A percentile compares a stretch with the other conserved stretches of the same genome.
These are phyloP conservation scores for Aureobasidium melanogenum DNA, from an alignment of 2,329 filamentous ascomycete species.

Conservation along the genomic window DNA sequence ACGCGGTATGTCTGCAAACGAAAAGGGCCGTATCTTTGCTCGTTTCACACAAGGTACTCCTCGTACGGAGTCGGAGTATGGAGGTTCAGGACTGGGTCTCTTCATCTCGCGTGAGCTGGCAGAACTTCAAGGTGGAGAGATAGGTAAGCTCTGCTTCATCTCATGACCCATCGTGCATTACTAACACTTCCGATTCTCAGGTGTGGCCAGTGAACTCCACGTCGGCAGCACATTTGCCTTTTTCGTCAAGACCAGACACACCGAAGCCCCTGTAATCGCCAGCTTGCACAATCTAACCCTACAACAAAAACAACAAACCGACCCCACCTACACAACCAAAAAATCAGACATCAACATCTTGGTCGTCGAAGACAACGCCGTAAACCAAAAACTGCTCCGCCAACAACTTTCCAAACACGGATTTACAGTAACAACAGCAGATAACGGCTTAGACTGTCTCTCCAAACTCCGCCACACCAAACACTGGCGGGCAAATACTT, in stretches of 20 bases:
- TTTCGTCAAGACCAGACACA: conserved; percentile 50
- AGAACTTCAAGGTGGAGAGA: conserved; percentile 61
- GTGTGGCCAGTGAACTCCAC: conserved; percentile 50
- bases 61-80: conserved; percentile 57
- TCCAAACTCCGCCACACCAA: conserved; percentile 23
- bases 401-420: conserved; percentile 30
- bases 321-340: neutral
- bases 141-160: conserved; percentile 30
- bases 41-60: conserved; percentile 61
- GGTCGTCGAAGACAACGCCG: conserved; percentile 31
- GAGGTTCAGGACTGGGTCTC: conserved; percentile 59
- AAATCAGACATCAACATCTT: conserved; percentile 1
- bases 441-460: conserved; percentile 30
- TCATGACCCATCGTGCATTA: neutral
- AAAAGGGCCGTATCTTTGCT: conserved; percentile 49
- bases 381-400: conserved; percentile 33
- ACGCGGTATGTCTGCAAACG: conserved; percentile 28
- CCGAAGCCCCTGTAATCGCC: neutral
- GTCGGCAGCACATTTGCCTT: conserved; percentile 59
- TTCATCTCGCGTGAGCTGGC: conserved; percentile 61
- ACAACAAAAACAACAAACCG: neutral
- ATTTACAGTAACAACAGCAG: conserved; percentile 30
- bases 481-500: neutral
- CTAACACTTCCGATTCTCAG: neutral
- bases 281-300: neutral